phyloP scores from a whole-genome alignment of 169 alveolate species.

The Babesia bigemina region DNA sequence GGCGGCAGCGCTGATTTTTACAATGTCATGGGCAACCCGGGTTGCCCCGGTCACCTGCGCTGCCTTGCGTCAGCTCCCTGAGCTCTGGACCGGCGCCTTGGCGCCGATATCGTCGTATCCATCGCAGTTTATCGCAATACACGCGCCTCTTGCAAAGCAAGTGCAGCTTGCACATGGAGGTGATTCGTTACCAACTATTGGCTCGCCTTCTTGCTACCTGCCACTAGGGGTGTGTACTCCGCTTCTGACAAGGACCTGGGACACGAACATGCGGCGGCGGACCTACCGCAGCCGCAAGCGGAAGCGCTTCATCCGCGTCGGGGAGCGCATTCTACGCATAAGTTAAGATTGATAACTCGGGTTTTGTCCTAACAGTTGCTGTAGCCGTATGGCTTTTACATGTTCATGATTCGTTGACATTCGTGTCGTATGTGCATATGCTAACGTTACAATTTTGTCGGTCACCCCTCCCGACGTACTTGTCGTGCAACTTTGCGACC shows the following conservation, averaged over 20 bases:
- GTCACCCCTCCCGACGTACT: constrained; percentile 40
- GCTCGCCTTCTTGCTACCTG: no score
- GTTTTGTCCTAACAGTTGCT: not conserved
- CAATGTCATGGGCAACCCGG: no score
- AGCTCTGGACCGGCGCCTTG: no score
- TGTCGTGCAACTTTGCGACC: constrained; percentile 24
- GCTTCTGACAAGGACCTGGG: constrained; percentile 70
- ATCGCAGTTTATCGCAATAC: no score
- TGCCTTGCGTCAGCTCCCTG: no score
- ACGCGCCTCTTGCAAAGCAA: no score
- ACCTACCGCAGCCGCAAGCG: constrained; percentile 70
- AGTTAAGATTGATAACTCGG: constrained; percentile 6
- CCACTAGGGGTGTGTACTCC: not conserved
- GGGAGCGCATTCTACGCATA: constrained; percentile 72
- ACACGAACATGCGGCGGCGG: constrained; percentile 74
- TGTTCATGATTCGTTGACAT: not conserved
- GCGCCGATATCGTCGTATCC: no score
- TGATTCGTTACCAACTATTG: no score
- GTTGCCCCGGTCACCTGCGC: no score
- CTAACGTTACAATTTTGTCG: constrained; percentile 31
- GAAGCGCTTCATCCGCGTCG: constrained; percentile 72
- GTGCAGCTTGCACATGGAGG: no score
- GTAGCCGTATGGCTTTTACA: not conserved
- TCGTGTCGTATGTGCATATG: constrained; percentile 12
- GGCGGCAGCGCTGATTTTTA: no score